Percentiles rank a stretch among this genome's conserved stretches.
These are phyloP conservation scores for Nothophaeocryptopus gaeumannii DNA, from an alignment of 2,329 filamentous ascomycete genomes.

Conservation along the genomic window DNA sequence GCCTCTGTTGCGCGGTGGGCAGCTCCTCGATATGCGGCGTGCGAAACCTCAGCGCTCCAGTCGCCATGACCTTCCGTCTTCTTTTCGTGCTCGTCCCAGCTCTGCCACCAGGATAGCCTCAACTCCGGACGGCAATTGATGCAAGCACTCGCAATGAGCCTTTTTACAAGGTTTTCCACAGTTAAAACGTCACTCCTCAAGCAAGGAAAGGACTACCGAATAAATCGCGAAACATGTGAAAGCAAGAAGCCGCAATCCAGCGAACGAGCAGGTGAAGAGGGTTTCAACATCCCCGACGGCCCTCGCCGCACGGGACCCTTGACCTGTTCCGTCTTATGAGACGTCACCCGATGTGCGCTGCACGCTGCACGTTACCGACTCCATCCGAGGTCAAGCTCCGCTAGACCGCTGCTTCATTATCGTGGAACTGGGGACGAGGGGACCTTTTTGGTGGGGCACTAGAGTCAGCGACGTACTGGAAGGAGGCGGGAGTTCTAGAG, in stretches of 20 bases:
- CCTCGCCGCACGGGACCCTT: not conserved
- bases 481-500: no score
- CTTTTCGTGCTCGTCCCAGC: conserved; percentile 1
- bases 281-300: conserved; percentile 3
- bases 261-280: conserved; percentile 9
- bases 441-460: no score
- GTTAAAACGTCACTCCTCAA: conserved; percentile 4
- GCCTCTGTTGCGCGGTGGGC: conserved; percentile 60
- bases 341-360: no score
- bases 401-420: not conserved
- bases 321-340: not conserved
- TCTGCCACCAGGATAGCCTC: not conserved
- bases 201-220: no score
- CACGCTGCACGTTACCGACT: not conserved
- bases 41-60: conserved; percentile 31
- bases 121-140: not conserved
- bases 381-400: conserved; percentile 2
- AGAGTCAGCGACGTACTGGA: no score
- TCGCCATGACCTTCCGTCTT: conserved; percentile 1
- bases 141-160: not conserved
- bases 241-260: no score
- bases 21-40: conserved; percentile 80
- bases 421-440: no score
- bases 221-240: no score
- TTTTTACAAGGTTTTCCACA: not conserved